A percentile compares a stretch with the other conserved stretches of the same genome.
These are phyloP conservation scores for Garcia nutans DNA, from an alignment of 345 rosid genomes.

Conservation along the genomic window DNA sequence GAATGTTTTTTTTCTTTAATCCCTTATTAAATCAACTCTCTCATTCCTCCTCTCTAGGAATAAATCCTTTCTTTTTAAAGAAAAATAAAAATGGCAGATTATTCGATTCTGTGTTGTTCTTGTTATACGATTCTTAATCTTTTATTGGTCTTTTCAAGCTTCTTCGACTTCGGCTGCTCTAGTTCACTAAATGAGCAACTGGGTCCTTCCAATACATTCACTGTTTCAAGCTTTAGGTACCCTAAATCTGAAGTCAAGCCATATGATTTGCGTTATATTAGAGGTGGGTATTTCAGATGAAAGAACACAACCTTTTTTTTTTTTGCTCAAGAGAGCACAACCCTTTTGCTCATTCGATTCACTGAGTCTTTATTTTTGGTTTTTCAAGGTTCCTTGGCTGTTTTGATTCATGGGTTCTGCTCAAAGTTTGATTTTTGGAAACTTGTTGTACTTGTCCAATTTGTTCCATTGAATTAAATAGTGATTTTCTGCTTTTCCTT, in stretches of 20 bases:
- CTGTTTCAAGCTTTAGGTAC: slow-evolving; percentile 66
- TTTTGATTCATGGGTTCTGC: neutral
- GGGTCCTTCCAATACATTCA: slow-evolving; percentile 34
- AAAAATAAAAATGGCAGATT: slow-evolving; percentile 23
- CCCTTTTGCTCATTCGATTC: neutral
- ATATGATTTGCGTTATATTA: slow-evolving; percentile 61
- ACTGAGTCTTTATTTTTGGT: neutral
- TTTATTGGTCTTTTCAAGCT: slow-evolving; percentile 26
- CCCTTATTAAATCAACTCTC: neutral
- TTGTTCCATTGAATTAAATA: neutral
- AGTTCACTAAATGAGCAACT: slow-evolving; percentile 27
- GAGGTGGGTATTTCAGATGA: slow-evolving; percentile 43
- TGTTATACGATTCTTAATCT: slow-evolving; percentile 24
- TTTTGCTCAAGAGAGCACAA: too few relatives aligned
- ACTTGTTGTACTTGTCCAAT: neutral
- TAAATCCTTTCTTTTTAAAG: neutral
- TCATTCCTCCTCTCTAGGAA: neutral
- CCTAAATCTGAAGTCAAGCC: slow-evolving; percentile 60
- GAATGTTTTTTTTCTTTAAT: neutral
- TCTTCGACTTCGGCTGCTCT: slow-evolving; percentile 23
- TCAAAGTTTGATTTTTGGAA: slow-evolving; percentile 8
- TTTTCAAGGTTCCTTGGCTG: neutral
- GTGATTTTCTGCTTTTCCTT: neutral
- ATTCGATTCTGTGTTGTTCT: slow-evolving; percentile 35
- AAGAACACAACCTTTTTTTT: neutral